Base-by-base conservation (phyloP, 2,329 filamentous ascomycete genomes). In the Colletotrichum sp. region DNA sequence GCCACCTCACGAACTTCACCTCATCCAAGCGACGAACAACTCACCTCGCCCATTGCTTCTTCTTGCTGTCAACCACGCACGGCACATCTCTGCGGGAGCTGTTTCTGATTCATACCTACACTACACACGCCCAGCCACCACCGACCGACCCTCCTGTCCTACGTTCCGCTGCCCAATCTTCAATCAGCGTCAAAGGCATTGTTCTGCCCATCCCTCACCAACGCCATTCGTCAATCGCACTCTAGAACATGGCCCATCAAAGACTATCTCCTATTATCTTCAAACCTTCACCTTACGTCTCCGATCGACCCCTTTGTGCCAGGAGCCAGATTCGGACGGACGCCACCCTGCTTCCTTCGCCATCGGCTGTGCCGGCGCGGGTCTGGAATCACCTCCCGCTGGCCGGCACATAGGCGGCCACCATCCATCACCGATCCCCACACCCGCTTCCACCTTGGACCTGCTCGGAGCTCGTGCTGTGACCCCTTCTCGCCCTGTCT, bases 1-100 rank as follows among this genome's bases (percentile, higher is more conserved):
- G 66, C 71, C 74, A 70, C 71, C 66, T 70, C 65, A 64, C 52
- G 64, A 76, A 76, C 71, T 62, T 76, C 71, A 74, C 74, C 36
- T 74, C 74, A 73, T 75, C 48, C 65, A 61, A 66, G 34, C 28
- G 55, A 62, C 10, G 60, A 36, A 18, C 58, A 52, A 22, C 48
- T 56, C 36, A 48, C 22, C n/a, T 18, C 67, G 64, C 32, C 22
- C 58, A 36, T 67, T 64, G 52, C 64, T 66, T 74, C 64, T 69
- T 65, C 22, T 60, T n/a, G 55, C 30, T 60, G 43, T 65, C 56
- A 68, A 68, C 70, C 52, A 58, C 52, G 64, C 52, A 58, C 60
- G 64, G 70, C 43, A 65, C 28, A 52, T 52, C 27, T 64, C 34
- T 55, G 27, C 34, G 60, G 15, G 27, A 36, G n/a, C 22, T 48